phyloP scores from a whole-genome alignment of 2,329 filamentous ascomycete genomes.

The Pyrenophora tritici-repentis region DNA sequence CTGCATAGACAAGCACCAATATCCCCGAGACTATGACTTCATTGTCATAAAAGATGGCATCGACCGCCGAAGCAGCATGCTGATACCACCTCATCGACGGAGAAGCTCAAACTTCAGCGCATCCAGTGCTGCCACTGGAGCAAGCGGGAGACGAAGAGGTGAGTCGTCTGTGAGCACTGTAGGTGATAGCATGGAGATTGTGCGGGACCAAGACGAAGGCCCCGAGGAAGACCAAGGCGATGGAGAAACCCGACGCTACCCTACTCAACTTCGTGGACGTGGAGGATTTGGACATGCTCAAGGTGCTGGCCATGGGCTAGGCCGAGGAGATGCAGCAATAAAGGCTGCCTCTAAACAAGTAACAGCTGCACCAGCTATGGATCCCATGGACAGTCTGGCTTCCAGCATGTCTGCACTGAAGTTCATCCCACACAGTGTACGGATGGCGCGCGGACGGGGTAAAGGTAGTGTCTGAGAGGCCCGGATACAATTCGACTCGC shows the following conservation, averaged over 20 bases:
- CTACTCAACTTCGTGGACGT: constrained; percentile 34
- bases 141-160: constrained; percentile 19
- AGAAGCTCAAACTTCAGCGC: constrained; percentile 36
- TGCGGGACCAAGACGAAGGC: constrained; percentile 20
- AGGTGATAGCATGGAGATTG: constrained; percentile 32
- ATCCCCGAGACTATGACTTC: constrained; percentile 63
- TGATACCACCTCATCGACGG: constrained; percentile 55
- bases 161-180: constrained; percentile 26
- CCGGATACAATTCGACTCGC: too few species aligned
- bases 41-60: constrained; percentile 85
- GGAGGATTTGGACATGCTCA: constrained; percentile 37
- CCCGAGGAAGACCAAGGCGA: constrained; percentile 15
- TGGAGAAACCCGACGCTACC: constrained; percentile 18
- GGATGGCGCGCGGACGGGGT: constrained; percentile 28
- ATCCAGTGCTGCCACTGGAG: constrained; percentile 3
- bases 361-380: constrained; percentile 40
- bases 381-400: constrained; percentile 66
- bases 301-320: constrained; percentile 19
- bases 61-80: constrained; percentile 78
- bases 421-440: constrained; percentile 64
- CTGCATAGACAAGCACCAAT: constrained; percentile 92
- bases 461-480: constrained; percentile 10
- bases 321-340: constrained; percentile 2
- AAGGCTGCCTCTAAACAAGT: constrained; percentile 5
- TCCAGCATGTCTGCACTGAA: constrained; percentile 72